Base-by-base conservation (phyloP, 73 alveolate genomes). In the Paramecium bursaria region DNA sequence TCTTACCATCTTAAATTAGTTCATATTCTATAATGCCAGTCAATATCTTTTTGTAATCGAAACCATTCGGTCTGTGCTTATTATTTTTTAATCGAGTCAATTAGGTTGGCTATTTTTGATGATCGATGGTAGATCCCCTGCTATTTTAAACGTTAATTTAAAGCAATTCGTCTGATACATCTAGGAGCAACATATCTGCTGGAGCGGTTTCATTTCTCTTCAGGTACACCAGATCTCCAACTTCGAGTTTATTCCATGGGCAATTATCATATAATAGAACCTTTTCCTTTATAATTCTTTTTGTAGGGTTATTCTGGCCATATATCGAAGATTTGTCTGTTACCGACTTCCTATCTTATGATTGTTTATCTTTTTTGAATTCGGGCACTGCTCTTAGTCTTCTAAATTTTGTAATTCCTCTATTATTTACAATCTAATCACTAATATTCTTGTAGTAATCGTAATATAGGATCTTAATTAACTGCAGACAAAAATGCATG, bases 201-300 rank as follows among this genome's bases (percentile, higher is more conserved):
- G 89, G 89, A 52, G 67, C 73, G 2, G 54, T 48, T 55, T 79
- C 89, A 15, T 73, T 73, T 13, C 76, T 54, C 19, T 79, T 79
- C 14, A 79, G 35, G 47, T 73, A 79, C 10, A 79, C 74, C 0
- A 79, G 19, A 46, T 79, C 76, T 5, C 89, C 89, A 49, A 53
- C 14, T 79, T 79, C 89, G 3, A 79, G 25, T 14, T 61, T 7
- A 11, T 57, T 82, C 89, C 89, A 79, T 26, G 48, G 29, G 22
- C 54, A 25, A 42, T 79, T 73, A 4, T 79, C 89, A 21, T 53
- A 79, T 22, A 79, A 17, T 39, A 54, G 35, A 29, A 55, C 73
- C 33, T 61, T 79, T 1, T 54, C 57, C 27, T 67, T 67, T 29
- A 27, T 57, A 39, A 15, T 67, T 25, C 60, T 21, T 67, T 67